Evolutionary conservation across 371 early-diverging fungal species (phyloP).

Genomic region (Apophysomyces trapeziformis): DNA sequence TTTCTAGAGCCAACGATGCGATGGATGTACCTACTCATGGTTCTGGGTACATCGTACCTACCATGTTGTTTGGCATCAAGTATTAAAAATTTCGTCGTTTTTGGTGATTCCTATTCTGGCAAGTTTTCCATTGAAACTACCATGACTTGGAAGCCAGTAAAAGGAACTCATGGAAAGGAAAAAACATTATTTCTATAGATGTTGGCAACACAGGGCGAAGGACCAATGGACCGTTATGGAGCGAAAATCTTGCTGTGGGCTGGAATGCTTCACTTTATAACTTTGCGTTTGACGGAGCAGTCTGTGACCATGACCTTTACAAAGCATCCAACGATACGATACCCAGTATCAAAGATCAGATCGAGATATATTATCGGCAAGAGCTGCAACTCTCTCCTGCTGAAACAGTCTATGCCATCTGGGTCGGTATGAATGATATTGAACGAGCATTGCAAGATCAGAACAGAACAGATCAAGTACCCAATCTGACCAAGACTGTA

Average conservation of each 20-base stretch:
- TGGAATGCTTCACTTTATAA: conserved; percentile 48
- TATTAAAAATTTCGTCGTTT: conserved; percentile 44
- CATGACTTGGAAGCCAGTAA: too few species aligned
- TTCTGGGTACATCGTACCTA: background rate
- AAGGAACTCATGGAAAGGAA: conserved; percentile 1
- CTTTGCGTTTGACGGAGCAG: conserved; percentile 51
- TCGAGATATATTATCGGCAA: conserved; percentile 48
- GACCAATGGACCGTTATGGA: conserved; percentile 57
- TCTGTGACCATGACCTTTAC: conserved; percentile 37
- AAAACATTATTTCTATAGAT: conserved; percentile 21
- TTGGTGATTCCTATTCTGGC: conserved; percentile 55
- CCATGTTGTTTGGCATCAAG: background rate
- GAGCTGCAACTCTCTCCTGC: conserved; percentile 33
- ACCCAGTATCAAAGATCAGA: conserved; percentile 49
- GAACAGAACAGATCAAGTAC: background rate
- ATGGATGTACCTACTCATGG: background rate
- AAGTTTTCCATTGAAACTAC: background rate
- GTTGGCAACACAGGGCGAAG: conserved; percentile 40
- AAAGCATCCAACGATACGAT: conserved; percentile 10
- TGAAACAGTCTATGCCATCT: conserved; percentile 43
- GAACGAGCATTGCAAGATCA: conserved; percentile 26
- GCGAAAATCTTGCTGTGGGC: conserved; percentile 44
- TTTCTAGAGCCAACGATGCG: background rate
- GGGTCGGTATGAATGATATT: conserved; percentile 50
- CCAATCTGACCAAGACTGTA: conserved; percentile 20